These are phyloP conservation scores for Cystobasidium pallidum DNA, from an alignment of 1,284 basidiomycete genomes.

Conservation along the genomic window DNA sequence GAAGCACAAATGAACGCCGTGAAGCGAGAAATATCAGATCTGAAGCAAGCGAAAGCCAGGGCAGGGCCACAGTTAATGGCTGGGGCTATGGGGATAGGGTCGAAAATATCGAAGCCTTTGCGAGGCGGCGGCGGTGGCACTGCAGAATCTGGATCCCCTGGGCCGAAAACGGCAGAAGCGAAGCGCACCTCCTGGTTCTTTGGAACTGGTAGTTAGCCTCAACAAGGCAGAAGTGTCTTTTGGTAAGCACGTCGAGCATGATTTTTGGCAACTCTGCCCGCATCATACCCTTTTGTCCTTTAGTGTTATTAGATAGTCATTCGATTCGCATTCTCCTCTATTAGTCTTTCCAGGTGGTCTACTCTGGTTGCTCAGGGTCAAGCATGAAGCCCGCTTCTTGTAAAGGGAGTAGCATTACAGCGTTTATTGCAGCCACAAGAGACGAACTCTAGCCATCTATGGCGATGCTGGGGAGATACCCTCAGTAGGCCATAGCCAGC, in stretches of 20 bases:
- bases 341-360: too few relatives aligned
- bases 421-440: too few relatives aligned
- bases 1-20: slow-evolving; percentile 88
- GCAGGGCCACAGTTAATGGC: slow-evolving; percentile 15
- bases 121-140: slow-evolving; percentile 45
- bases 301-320: background rate
- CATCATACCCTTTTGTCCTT: background rate
- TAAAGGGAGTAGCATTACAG: too few relatives aligned
- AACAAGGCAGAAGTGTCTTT: background rate
- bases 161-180: slow-evolving; percentile 20
- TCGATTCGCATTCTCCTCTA: background rate
- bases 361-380: too few relatives aligned
- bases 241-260: background rate
- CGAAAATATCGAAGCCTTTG: slow-evolving; percentile 39
- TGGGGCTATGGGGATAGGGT: slow-evolving; percentile 24
- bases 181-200: slow-evolving; percentile 44
- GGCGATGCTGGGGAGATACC: slow-evolving; percentile 48
- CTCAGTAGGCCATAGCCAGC: slow-evolving; percentile 55
- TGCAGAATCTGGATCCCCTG: slow-evolving; percentile 21
- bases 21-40: slow-evolving; percentile 84
- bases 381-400: too few relatives aligned
- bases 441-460: background rate
- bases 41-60: slow-evolving; percentile 55
- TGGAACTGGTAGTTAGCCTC: slow-evolving; percentile 1
- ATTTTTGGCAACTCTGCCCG: background rate